Percentiles rank a stretch among this genome's conserved stretches.
phyloP scores from a whole-genome alignment of 331 rosid genomes.

The Malus hybrid region DNA sequence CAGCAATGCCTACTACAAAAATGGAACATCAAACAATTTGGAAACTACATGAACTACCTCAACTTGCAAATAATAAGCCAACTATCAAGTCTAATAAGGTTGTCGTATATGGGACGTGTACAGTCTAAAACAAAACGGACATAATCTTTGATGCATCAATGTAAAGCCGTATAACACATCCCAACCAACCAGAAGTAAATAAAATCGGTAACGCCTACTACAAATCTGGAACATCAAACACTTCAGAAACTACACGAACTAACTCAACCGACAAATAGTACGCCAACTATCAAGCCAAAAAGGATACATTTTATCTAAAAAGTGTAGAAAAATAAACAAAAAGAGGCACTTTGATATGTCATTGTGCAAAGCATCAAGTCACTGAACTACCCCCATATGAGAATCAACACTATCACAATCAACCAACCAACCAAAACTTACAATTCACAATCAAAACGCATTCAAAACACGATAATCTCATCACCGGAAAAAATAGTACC shows the following conservation, averaged over 20 bases:
- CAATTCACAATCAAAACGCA: neutral
- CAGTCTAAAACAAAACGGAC: too few species aligned
- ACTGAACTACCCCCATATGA: neutral
- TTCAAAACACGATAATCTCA: neutral
- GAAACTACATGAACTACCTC: neutral
- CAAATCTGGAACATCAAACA: neutral
- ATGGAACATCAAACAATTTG: neutral
- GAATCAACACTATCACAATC: neutral
- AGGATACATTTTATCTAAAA: neutral
- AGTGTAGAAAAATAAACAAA: neutral
- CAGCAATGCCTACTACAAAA: too few species aligned
- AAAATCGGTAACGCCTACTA: too few species aligned
- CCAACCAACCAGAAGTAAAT: neutral
- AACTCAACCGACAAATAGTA: neutral
- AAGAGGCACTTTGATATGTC: neutral
- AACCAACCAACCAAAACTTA: neutral
- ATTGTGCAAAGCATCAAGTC: neutral
- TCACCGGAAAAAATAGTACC: constrained; percentile 23
- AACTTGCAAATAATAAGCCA: neutral
- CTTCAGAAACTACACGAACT: neutral
- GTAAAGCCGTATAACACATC: neutral
- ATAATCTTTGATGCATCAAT: neutral
- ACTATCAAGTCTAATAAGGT: neutral
- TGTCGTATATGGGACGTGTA: too few species aligned
- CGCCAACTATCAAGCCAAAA: neutral